Base-by-base conservation (phyloP, 345 rosid genomes). In the Sonneratia caseolaris region DNA sequence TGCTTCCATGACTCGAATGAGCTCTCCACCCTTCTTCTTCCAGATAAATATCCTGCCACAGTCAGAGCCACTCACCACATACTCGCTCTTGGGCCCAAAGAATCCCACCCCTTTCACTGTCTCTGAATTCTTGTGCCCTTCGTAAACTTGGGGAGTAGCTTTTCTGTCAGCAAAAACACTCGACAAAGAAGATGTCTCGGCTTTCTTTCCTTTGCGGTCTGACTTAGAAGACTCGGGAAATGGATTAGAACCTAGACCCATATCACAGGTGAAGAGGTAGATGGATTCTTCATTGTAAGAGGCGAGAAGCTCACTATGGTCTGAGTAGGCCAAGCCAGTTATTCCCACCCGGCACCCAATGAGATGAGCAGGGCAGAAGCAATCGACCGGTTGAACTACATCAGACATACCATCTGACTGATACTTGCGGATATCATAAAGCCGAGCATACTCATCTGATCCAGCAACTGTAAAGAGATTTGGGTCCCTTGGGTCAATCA, bases 21-120 rank as follows among this genome's bases (percentile, higher is more conserved):
- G 93, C 80, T 86, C 84, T 70, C 97, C 97, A 15, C 81, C 84
- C 76, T 85, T 90, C 74, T 90, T 94, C 86, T 79, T 90, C 99
- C 99, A 95, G 37, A 92, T 86, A 79, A 95, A 95, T 73, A 95
- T 87, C 71, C 91, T 83, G 43, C 99, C 99, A 84, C 99, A 95
- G 76, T 95, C 97, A 49, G 99, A 95, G 21, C 99, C 99, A 27
- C 97, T 95, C 70, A 84, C 88, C 76, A 95, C 99, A 79, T 90
- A 95, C 72, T 95, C 97, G 43, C 87, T 88, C 73, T 80, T 71
- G 13, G 97, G 99, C 76, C 99, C 99, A 71, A 85, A 89, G 77
- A 92, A 95, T 75, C 77, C 86, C 62, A 92, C 97, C 64, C 93
- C 97, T 70, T 95, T 95, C 49, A 95, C 93, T 0, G 99, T 90